These are phyloP conservation scores for Phragmites australis DNA, from an alignment of 176 grass and related monocot species.

Conservation along the genomic window DNA sequence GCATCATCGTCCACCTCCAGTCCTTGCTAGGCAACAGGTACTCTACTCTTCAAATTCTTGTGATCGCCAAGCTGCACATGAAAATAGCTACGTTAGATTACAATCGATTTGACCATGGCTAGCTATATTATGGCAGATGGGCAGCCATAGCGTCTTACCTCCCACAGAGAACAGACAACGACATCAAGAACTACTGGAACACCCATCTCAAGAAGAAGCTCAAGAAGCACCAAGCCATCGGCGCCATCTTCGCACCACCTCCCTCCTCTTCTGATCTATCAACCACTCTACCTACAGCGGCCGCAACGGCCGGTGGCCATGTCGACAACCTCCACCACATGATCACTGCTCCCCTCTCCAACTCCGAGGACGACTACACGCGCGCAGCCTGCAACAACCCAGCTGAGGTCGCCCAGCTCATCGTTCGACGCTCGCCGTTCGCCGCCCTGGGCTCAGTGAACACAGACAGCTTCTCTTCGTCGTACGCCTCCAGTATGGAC, in stretches of 20 bases:
- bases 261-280: constrained; percentile 24
- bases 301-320: neutral
- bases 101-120: too few species aligned
- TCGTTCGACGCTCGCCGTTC: constrained; percentile 33
- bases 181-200: constrained; percentile 99
- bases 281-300: neutral
- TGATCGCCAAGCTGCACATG: neutral
- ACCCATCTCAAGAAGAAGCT: constrained; percentile 94
- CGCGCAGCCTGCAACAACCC: neutral
- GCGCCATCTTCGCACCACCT: constrained; percentile 37
- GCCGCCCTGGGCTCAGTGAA: neutral
- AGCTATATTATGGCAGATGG: too few species aligned
- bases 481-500: constrained; percentile 67
- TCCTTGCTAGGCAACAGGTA: constrained; percentile 86
- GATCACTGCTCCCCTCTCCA: neutral
- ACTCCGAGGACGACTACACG: constrained; percentile 2
- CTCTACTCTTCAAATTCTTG: neutral
- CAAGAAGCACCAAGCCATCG: constrained; percentile 54
- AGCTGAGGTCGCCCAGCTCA: neutral
- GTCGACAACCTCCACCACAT: constrained; percentile 14
- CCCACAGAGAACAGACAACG: constrained; percentile 83
- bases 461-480: constrained; percentile 18
- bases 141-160: constrained; percentile 85
- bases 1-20: constrained; percentile 81
- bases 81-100: too few species aligned